A percentile compares a stretch with the other conserved stretches of the same genome.
Evolutionary conservation across 2,329 filamentous ascomycete species (phyloP).

Genomic region (Coniella vitis): DNA sequence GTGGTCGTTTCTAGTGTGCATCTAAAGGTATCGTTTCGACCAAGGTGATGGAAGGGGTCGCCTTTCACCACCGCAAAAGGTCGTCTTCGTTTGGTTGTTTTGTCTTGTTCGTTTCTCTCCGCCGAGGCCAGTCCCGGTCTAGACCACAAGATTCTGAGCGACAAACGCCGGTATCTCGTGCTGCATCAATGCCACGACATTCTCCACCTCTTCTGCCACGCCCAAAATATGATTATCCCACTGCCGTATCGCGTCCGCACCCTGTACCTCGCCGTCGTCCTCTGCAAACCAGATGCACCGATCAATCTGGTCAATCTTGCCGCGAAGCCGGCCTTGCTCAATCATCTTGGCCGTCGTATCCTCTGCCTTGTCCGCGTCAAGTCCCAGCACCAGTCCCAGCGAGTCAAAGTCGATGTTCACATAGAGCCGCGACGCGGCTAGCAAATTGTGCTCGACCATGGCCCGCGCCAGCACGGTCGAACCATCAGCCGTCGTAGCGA

Average conservation of each 20-base stretch:
- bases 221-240: slow-evolving; percentile 89
- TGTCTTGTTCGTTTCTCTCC: too few species aligned
- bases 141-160: slow-evolving; percentile 17
- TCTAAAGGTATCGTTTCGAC: slow-evolving; percentile 1
- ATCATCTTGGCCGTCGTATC: slow-evolving; percentile 92
- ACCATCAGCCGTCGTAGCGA: slow-evolving; percentile 83
- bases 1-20: neutral
- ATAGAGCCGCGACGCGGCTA: slow-evolving; percentile 75
- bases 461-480: slow-evolving; percentile 89
- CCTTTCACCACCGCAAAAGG: too few species aligned
- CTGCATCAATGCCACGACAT: slow-evolving; percentile 73
- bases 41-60: too few species aligned
- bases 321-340: slow-evolving; percentile 81
- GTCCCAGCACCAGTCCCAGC: slow-evolving; percentile 68
- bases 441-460: slow-evolving; percentile 91
- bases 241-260: slow-evolving; percentile 66
- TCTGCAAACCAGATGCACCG: slow-evolving; percentile 77
- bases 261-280: slow-evolving; percentile 54
- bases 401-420: slow-evolving; percentile 70
- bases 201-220: slow-evolving; percentile 83
- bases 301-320: slow-evolving; percentile 91
- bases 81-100: too few species aligned
- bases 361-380: slow-evolving; percentile 77
- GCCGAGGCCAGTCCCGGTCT: neutral
- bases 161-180: slow-evolving; percentile 62